phyloP scores from a whole-genome alignment of 371 early-diverging fungal genomes.

The Saksenaea oblongispora region DNA sequence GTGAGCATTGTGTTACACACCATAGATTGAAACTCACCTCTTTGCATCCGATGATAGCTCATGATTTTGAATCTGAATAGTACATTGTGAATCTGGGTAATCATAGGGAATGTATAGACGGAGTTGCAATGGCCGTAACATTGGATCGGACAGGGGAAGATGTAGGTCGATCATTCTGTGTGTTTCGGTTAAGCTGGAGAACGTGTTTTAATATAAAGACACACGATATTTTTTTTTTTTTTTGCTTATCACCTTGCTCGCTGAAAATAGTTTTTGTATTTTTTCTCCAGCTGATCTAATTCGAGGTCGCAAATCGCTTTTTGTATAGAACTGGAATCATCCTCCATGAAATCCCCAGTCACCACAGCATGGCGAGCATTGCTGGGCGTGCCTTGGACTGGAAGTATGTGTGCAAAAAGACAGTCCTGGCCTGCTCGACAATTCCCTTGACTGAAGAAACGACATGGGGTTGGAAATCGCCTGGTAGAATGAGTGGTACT shows the following conservation, averaged over 20 bases:
- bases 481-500: constrained; percentile 28
- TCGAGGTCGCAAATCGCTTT: constrained; percentile 42
- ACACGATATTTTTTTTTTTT: background rate
- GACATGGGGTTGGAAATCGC: constrained; percentile 49
- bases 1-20: too few relatives aligned
- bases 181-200: constrained; percentile 7
- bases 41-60: constrained; percentile 23
- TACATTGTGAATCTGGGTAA: constrained; percentile 42
- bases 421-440: constrained; percentile 53
- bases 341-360: constrained; percentile 17
- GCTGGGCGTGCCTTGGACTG: constrained; percentile 29
- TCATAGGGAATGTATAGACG: constrained; percentile 32
- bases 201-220: background rate
- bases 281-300: constrained; percentile 41
- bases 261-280: constrained; percentile 24
- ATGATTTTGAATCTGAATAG: constrained; percentile 32
- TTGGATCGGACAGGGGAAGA: constrained; percentile 18
- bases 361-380: constrained; percentile 21
- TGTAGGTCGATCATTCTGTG: constrained; percentile 24
- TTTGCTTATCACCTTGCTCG: constrained; percentile 22
- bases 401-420: constrained; percentile 48
- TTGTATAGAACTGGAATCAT: constrained; percentile 34
- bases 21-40: constrained; percentile 21
- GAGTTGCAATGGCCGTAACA: constrained; percentile 17
- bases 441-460: constrained; percentile 47